phyloP scores from a whole-genome alignment of 805 yeast genomes.

The Lachancea waltii region DNA sequence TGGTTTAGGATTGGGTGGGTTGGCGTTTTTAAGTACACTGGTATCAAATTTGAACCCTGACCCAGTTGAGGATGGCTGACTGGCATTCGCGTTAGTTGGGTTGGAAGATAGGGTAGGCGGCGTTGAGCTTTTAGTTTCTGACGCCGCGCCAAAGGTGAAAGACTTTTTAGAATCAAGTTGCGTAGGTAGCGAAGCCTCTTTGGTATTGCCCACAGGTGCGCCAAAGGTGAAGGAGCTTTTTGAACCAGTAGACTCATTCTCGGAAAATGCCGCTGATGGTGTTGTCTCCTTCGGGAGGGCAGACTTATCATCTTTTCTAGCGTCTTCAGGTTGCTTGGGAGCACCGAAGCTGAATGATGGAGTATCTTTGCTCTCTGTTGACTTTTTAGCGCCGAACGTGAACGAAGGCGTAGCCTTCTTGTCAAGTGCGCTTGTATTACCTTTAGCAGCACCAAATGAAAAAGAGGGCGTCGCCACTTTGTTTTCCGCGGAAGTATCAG shows the following conservation, averaged over 20 bases:
- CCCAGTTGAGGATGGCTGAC: not conserved
- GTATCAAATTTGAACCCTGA: constrained; percentile 10
- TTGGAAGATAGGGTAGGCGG: constrained; percentile 5
- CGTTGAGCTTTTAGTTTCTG: constrained; percentile 1
- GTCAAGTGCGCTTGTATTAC: too few species aligned
- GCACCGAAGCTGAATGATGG: not conserved
- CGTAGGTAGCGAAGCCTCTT: not conserved
- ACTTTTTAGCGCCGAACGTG: constrained; percentile 5
- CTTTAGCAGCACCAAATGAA: not conserved
- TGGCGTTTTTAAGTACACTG: constrained; percentile 3
- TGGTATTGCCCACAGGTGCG: not conserved
- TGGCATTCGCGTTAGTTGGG: not conserved
- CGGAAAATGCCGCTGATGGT: not conserved
- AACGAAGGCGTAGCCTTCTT: constrained; percentile 13
- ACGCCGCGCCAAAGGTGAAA: constrained; percentile 5
- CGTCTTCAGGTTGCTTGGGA: not conserved
- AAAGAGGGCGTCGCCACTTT: not conserved
- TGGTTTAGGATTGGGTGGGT: constrained; percentile 6
- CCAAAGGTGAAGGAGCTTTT: constrained; percentile 9
- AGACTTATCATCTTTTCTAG: not conserved
- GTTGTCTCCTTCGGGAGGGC: too few species aligned
- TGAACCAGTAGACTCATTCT: not conserved
- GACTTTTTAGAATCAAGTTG: not conserved
- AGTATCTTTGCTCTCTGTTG: constrained; percentile 1
- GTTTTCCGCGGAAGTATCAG: not conserved